Evolutionary conservation across 2,329 filamentous ascomycete genomes (phyloP).

Genomic region (Dothiorella sarmentorum): DNA sequence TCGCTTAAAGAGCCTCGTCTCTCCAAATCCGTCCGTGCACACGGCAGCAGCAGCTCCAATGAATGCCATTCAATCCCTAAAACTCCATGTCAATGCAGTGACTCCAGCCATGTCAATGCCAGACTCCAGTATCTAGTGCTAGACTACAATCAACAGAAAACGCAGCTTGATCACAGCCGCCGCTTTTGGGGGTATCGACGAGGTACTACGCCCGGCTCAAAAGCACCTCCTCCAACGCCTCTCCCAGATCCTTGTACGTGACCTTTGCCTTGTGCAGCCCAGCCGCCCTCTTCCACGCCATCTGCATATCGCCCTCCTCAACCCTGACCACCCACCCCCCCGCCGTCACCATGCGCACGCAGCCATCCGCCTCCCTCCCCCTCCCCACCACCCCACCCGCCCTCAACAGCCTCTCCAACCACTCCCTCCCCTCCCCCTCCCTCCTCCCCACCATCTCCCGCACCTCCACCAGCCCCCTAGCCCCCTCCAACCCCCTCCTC

Average conservation of each 20-base stretch:
- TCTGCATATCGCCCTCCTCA: constrained; percentile 37
- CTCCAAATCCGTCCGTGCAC: too few relatives aligned
- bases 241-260: constrained; percentile 37
- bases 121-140: not conserved
- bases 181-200: constrained; percentile 20
- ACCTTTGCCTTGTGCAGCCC: constrained; percentile 27
- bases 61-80: not conserved
- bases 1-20: too few relatives aligned
- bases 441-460: constrained; percentile 41
- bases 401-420: constrained; percentile 44
- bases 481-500: constrained; percentile 23
- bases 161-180: not conserved
- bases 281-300: constrained; percentile 38
- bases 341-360: constrained; percentile 41
- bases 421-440: constrained; percentile 26
- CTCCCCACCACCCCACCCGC: constrained; percentile 37
- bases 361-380: constrained; percentile 25
- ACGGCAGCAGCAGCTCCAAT: too few relatives aligned
- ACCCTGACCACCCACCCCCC: constrained; percentile 44
- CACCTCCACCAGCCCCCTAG: constrained; percentile 39
- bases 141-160: not conserved
- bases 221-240: constrained; percentile 34
- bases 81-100: not conserved
- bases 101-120: too few relatives aligned
- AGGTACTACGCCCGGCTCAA: not conserved